A percentile compares a stretch with the other conserved stretches of the same genome.
These are phyloP conservation scores for Beauveria brongniartii DNA, from an alignment of 2,329 filamentous ascomycete species.

Conservation along the genomic window DNA sequence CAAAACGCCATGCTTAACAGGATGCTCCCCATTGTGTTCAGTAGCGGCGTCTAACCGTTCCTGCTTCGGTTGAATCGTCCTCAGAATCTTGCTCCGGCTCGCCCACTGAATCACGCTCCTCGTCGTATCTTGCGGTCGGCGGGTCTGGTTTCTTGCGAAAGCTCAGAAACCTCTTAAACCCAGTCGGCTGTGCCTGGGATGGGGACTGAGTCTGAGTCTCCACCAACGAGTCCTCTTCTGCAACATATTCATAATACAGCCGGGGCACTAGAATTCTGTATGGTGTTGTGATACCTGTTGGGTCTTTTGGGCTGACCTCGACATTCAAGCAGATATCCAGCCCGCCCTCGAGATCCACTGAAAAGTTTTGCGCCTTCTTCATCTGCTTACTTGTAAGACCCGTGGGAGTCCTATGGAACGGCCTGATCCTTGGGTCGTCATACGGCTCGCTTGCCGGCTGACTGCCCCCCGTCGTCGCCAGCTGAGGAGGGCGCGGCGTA, in stretches of 20 bases:
- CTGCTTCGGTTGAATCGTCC: slow-evolving; percentile 17
- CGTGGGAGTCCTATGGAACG: slow-evolving; percentile 64
- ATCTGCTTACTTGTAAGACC: slow-evolving; percentile 56
- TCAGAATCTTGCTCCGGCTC: slow-evolving; percentile 13
- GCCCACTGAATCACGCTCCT: background rate
- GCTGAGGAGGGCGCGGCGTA: slow-evolving; percentile 31
- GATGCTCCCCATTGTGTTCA: background rate
- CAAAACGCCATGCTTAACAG: slow-evolving; percentile 3
- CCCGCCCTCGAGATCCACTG: slow-evolving; percentile 72
- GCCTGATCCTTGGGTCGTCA: slow-evolving; percentile 18
- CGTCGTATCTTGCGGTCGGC: background rate
- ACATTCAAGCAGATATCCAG: slow-evolving; percentile 84
- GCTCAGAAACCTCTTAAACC: slow-evolving; percentile 39
- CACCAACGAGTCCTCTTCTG: slow-evolving; percentile 27
- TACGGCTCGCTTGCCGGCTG: slow-evolving; percentile 16
- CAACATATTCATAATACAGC: slow-evolving; percentile 52
- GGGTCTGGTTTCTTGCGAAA: slow-evolving; percentile 28
- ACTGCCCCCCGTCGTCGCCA: slow-evolving; percentile 23
- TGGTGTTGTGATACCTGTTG: slow-evolving; percentile 76
- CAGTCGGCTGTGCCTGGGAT: slow-evolving; percentile 20
- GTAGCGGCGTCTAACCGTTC: slow-evolving; percentile 9
- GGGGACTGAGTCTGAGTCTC: slow-evolving; percentile 14
- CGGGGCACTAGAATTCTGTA: slow-evolving; percentile 82
- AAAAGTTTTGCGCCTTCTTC: slow-evolving; percentile 43
- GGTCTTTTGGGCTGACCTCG: slow-evolving; percentile 79